Base-by-base conservation (phyloP, 1,139 yeast genomes). In the Barnettozyma hawaiiensis region DNA sequence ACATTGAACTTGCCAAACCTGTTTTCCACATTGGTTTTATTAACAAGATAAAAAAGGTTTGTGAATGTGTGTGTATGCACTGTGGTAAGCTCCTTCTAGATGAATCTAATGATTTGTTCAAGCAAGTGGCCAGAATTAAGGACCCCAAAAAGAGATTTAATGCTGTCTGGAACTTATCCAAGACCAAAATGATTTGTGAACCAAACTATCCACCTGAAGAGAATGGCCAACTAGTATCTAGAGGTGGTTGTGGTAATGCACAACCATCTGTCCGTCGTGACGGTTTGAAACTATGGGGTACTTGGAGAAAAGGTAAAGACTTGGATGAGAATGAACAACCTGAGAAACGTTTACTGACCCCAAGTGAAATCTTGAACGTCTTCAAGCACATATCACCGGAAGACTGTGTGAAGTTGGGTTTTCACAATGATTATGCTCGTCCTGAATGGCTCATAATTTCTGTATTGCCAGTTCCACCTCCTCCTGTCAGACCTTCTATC, bases 371-470 rank as follows among this genome's bases (percentile, higher is more conserved):
- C 52, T 73, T 86, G 57, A 87, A 85, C 59, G 95, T 92, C 42
- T 85, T 94, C 68, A 87, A 83, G 64, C 98, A 90, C 63, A 92
- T 94, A 40, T 79, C 86, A 38, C 71, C 86, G 10, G 85, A 83
- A 58, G 99, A 94, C 62, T 81, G 95, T 51, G 71, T 66, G 43
- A 78, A 77, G 53, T 65, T 94, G 49, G 99, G 99, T 7, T 83
- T 92, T 65, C 87, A 85, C 61, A 95, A 87, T 61, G 97, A 92
- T 61, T 92, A 87, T 60, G 95, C 98, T 2, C 81, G 98, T 60
- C 99, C 99, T 1, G 99, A 94, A 65, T 94, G 98, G 99, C 81
- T 94, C 83, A 75, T 94, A 51, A 78, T 94, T 52, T 90, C 98
- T 3, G 97, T 92, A 15, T 73, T 94, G 57, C 98, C 98, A 2